Evolutionary conservation across 1,139 yeast genomes (phyloP).

Genomic region (Suhomyces coccinellae): DNA sequence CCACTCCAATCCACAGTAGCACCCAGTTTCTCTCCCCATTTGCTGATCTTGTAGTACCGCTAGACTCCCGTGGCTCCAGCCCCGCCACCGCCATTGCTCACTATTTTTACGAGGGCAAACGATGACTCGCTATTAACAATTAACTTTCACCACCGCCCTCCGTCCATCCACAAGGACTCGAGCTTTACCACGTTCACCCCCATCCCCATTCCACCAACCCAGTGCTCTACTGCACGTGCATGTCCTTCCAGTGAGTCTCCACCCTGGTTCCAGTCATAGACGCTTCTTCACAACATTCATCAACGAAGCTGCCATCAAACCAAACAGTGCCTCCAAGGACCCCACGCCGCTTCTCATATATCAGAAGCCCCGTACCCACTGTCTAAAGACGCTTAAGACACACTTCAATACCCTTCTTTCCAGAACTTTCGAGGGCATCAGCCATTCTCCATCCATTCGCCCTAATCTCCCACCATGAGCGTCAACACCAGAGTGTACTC

Average conservation of each 20-base stretch:
- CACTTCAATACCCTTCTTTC: too few relatives aligned
- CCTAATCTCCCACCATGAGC: constrained; percentile 21
- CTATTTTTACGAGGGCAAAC: constrained; percentile 2
- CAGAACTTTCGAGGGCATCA: too few relatives aligned
- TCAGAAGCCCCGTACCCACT: too few relatives aligned
- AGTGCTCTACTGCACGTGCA: not conserved
- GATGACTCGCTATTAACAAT: not conserved
- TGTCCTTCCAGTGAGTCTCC: too few relatives aligned
- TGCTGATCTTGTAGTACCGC: not conserved
- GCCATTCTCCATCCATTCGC: not conserved
- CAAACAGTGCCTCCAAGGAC: too few relatives aligned
- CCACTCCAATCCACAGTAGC: too few relatives aligned
- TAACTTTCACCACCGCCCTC: not conserved
- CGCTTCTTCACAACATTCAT: too few relatives aligned
- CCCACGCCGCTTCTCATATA: too few relatives aligned
- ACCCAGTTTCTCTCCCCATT: not conserved
- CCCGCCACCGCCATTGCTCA: not conserved
- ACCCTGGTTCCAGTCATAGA: too few relatives aligned
- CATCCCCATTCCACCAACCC: not conserved
- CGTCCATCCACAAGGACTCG: not conserved
- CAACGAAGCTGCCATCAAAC: too few relatives aligned
- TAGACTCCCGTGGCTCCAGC: not conserved
- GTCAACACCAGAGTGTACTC: constrained; percentile 50
- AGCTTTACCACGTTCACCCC: not conserved
- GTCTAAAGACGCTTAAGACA: too few relatives aligned